Evolutionary conservation across 1,284 basidiomycete species (phyloP), one percentile per base, ranked within the genome.

Genomic region (Cutaneotrichosporon mucoides): DNA sequence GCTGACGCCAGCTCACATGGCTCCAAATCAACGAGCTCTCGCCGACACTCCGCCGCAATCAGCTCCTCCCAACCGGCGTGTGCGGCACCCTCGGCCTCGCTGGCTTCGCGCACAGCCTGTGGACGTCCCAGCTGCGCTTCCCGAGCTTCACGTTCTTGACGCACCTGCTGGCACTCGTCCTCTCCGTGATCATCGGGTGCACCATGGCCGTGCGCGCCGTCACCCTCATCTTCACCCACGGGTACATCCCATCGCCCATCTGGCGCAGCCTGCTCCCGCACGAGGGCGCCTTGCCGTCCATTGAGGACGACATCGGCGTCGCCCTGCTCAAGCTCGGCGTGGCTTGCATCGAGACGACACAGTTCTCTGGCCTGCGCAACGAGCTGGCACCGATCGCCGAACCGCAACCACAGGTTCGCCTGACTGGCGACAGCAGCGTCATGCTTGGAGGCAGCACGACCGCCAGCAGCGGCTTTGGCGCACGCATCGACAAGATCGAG

Each of bases 121-220:
- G 56, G 4, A 69, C 66, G n/a, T 66, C 69, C 6, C 75, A 74
- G 3, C 64, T 73, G 37, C 66, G 66, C 15, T 73, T 78, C 58
- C 76, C 76, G 2, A 73, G 69, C 57, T 77, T 76, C 59, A 76
- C 72, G 5, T 77, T 78, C 58, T 53, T 78, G 12, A 76, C 74
- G 0, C 75, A 77, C 61, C 61, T 74, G 34, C 67, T 76, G 56
- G 73, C 73, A 1, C 68, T 77, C n/a, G 61, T 73, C 53, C 66
- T 76, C 33, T 61, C 67, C 12, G 55, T 69, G 56, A 66, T 79
- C 61, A 72, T 77, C 42, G n/a, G 64, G 24, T 67, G 72, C 53
- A 73, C 76, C 3, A 55, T 72, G n/a, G 48, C 67, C 6, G 67
- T 77, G 50, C 75, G 71, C 51, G 72, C 66, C 1, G 50, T 77